Conservation (phyloP, 2,329 filamentous ascomycete species). For the Thelonectria rubi region DNA sequence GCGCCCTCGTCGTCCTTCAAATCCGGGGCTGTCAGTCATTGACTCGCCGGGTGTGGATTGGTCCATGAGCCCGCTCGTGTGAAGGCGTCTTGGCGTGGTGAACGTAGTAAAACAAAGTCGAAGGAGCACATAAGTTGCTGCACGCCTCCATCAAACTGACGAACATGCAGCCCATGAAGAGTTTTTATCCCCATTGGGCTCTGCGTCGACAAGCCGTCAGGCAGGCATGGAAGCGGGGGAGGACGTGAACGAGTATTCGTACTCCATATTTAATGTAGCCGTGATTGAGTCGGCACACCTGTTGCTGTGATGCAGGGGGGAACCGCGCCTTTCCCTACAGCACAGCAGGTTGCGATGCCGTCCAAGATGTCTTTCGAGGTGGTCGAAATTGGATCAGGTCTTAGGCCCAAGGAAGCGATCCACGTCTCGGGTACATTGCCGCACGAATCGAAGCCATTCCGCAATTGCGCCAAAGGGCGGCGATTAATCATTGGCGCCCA, state of each 20-base stretch:
- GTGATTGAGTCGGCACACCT: conserved; percentile 10
- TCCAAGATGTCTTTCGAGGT: conserved; percentile 10
- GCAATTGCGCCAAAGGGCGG: conserved; percentile 15
- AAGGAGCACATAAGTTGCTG: conserved; percentile 6
- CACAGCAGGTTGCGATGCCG: conserved; percentile 7
- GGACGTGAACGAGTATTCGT: conserved; percentile 1
- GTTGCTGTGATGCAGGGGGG: conserved; percentile 10
- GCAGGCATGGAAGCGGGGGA: conserved; percentile 1
- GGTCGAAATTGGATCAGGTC: conserved; percentile 9
- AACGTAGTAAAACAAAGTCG: conserved; percentile 14
- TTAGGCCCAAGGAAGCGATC: background rate
- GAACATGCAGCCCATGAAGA: conserved; percentile 13
- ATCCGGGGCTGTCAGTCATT: conserved; percentile 13
- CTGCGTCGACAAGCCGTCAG: background rate
- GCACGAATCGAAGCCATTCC: conserved; percentile 1
- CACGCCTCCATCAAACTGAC: conserved; percentile 13
- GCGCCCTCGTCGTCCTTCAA: background rate
- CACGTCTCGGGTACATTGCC: conserved; percentile 14
- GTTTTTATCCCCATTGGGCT: conserved; percentile 11
- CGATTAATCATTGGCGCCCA: conserved; percentile 25
- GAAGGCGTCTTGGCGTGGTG: conserved; percentile 14
- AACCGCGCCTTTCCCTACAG: background rate
- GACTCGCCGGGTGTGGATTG: background rate
- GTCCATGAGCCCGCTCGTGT: background rate
- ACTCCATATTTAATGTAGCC: conserved; percentile 2